A percentile compares a stretch with the other conserved stretches of the same genome.
These are phyloP conservation scores for Sherardia arvensis DNA, from an alignment of 257 asterid genomes.

Conservation along the genomic window DNA sequence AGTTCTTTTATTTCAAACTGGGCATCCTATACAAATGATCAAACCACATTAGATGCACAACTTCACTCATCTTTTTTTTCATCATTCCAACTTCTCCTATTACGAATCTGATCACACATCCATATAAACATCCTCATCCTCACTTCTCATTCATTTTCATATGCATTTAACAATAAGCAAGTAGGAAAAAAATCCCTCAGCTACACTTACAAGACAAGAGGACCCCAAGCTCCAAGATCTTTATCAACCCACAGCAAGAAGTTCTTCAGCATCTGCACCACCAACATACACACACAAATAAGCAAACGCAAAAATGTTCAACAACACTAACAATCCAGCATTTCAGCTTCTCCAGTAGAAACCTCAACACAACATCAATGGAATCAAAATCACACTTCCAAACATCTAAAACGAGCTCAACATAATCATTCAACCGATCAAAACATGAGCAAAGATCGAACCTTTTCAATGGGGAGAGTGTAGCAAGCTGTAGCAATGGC, in stretches of 20 bases:
- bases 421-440: background rate
- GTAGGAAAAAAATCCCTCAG: background rate
- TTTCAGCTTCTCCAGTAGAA: background rate
- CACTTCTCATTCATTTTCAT: background rate
- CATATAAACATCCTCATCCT: background rate
- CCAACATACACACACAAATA: background rate
- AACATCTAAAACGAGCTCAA: background rate
- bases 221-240: constrained; percentile 99
- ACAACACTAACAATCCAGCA: background rate
- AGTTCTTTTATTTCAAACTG: background rate
- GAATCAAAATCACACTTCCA: background rate
- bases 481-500: constrained; percentile 63
- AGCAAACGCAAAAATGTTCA: background rate
- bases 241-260: constrained; percentile 81
- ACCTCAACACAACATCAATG: background rate
- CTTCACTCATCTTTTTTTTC: background rate
- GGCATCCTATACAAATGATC: background rate
- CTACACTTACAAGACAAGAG: constrained; percentile 81
- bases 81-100: background rate
- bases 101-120: background rate
- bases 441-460: constrained; percentile 14
- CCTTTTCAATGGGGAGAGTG: constrained; percentile 93
- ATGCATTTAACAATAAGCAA: background rate
- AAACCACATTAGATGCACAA: background rate
- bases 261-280: constrained; percentile 70